These are phyloP conservation scores for Annona squamosa DNA, from an alignment of 164 flowering plant species.

Conservation along the genomic window DNA sequence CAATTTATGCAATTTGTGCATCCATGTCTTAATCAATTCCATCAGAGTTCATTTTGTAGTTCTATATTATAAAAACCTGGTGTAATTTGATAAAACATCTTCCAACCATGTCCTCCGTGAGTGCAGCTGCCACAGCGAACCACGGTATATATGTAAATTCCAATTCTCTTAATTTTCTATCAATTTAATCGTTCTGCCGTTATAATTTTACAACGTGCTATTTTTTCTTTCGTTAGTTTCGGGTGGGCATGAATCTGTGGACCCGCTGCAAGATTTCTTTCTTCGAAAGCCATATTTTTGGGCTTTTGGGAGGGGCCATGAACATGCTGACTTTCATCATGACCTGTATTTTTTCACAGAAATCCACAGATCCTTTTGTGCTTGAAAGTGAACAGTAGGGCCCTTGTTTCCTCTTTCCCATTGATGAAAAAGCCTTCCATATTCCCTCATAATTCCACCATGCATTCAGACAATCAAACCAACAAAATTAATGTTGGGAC, in stretches of 20 bases:
- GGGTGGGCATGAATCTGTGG: background rate
- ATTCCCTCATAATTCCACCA: background rate
- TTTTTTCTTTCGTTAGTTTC: background rate
- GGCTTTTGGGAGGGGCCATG: background rate
- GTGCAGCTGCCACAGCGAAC: background rate
- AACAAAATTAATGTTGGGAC: background rate
- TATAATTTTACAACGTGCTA: background rate
- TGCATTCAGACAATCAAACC: background rate
- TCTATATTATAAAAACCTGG: background rate
- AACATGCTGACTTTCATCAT: conserved; percentile 1
- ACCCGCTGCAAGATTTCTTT: background rate
- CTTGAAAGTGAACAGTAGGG: conserved; percentile 5
- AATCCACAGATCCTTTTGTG: background rate
- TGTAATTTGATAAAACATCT: background rate
- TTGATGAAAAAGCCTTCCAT: background rate
- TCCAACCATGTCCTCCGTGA: background rate
- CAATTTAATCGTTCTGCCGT: background rate
- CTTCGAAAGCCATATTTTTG: background rate
- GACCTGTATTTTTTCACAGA: background rate
- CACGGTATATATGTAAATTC: background rate
- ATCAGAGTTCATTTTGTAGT: no score
- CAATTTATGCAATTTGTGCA: no score
- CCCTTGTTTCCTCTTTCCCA: background rate
- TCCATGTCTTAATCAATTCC: no score
- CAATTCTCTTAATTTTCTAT: background rate